Conservation (phyloP, 306 rosid species). For the Lathyrus oleraceus region DNA sequence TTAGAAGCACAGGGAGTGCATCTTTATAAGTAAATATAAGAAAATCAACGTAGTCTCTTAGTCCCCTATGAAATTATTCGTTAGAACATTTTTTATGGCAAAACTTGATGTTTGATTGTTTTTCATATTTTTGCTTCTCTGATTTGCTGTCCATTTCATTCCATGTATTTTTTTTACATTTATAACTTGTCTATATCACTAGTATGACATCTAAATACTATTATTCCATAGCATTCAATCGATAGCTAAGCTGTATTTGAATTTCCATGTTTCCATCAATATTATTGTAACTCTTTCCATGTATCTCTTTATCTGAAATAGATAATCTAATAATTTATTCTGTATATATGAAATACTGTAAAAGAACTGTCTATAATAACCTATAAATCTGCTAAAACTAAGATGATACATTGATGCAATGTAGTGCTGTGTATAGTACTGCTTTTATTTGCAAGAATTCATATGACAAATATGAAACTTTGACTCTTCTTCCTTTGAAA, state of each 20-base stretch:
- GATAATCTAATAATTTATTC: conserved; percentile 53
- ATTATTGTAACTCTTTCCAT: conserved; percentile 14
- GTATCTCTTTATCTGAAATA: conserved; percentile 6
- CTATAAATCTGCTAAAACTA: conserved; percentile 48
- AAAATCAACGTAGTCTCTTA: too few relatives aligned
- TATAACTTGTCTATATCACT: not conserved
- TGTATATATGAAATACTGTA: conserved; percentile 45
- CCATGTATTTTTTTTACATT: not conserved
- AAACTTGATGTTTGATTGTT: too few relatives aligned
- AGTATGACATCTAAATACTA: not conserved
- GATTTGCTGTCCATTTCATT: not conserved
- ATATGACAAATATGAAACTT: conserved; percentile 36
- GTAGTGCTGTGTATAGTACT: conserved; percentile 34
- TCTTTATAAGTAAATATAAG: too few relatives aligned
- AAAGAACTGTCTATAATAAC: conserved; percentile 57
- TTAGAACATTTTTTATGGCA: too few relatives aligned
- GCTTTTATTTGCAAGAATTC: conserved; percentile 45
- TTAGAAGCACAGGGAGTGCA: too few relatives aligned
- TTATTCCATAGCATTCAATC: too few relatives aligned
- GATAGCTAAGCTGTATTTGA: not conserved
- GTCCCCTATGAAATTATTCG: too few relatives aligned
- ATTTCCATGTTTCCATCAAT: conserved; percentile 4
- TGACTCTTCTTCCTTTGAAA: conserved; percentile 42
- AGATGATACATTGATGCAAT: conserved; percentile 44
- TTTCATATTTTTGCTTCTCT: too few relatives aligned